Conservation (phyloP, 2,329 filamentous ascomycete genomes). For the Xenoacremonium recifei region DNA sequence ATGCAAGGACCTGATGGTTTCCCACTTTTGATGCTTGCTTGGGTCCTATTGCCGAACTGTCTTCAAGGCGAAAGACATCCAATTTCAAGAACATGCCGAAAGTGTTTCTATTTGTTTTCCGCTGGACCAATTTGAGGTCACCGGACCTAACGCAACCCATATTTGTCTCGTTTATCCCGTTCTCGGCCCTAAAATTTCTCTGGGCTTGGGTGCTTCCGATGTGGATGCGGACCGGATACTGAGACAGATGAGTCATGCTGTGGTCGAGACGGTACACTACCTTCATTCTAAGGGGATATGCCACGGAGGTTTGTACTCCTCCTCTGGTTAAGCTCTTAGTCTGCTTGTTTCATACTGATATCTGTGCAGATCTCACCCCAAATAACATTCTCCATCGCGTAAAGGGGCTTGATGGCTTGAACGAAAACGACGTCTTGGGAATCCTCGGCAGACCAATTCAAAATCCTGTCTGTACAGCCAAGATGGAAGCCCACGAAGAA, state of each 20-base stretch:
- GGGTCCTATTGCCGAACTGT: no score
- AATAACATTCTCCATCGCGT: constrained; percentile 19
- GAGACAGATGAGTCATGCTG: constrained; percentile 12
- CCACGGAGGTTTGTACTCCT: constrained; percentile 25
- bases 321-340: neutral
- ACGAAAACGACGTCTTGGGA: constrained; percentile 14
- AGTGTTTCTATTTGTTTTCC: constrained; percentile 13
- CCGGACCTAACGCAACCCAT: constrained; percentile 21
- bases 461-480: constrained; percentile 3
- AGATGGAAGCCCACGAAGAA: constrained; percentile 4
- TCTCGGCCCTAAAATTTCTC: constrained; percentile 18
- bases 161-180: constrained; percentile 21
- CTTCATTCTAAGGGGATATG: constrained; percentile 23
- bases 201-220: constrained; percentile 2
- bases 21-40: no score
- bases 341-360: neutral
- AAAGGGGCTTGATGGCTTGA: constrained; percentile 15
- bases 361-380: constrained; percentile 16
- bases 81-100: neutral
- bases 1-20: no score
- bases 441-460: constrained; percentile 11
- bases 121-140: constrained; percentile 19
- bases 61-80: no score
- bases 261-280: constrained; percentile 12
- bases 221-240: constrained; percentile 4